Evolutionary conservation across 106 monocot species (phyloP), one percentile per base, ranked within the genome.

Genomic region (Dendrobium huoshanense): DNA sequence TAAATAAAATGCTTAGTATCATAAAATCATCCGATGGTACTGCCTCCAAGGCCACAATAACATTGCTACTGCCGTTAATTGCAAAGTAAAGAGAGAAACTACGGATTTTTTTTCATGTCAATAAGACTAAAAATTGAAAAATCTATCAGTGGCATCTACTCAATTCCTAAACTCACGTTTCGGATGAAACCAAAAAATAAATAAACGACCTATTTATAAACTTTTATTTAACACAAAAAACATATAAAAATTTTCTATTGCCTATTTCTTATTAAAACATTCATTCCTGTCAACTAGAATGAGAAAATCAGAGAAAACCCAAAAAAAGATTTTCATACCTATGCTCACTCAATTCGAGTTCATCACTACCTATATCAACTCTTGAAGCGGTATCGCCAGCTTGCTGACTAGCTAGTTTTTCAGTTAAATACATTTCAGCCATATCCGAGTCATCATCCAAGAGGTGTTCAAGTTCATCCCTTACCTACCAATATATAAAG

Each of bases 401-500:
- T 61, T 27, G 79, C 51, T 85, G 84, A 48, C 7, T 16, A 75
- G 41, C 72, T 64, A 91, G 88, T 84, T 96, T 96, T 31, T 94
- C 84, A 33, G 96, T 94, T 43, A 96, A 87, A 73, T 94, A 90
- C 96, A 96, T 96, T 85, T 96, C 96, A 29, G 96, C 93, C 96
- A 96, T 96, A 80, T 96, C 96, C 88, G 86, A 89, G 84, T 96
- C 96, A 88, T 96, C 94, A 84, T 96, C 94, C 83, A 96, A 70
- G 58, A 96, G 75, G 78, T 94, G 96, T 80, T 96, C 96, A 72
- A 96, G 88, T 81, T 96, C 96, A 86, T 96, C 96, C 79, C 96
- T 93, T 25, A 96, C 90, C 96, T 96, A 80, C 49, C 25, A 61
- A 65, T 73, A 44, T 47, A 67, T 27, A 47, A n/a, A n/a, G n/a